Conservation (phyloP, 1,284 basidiomycete species). For the Ceratobasidium sp. region DNA sequence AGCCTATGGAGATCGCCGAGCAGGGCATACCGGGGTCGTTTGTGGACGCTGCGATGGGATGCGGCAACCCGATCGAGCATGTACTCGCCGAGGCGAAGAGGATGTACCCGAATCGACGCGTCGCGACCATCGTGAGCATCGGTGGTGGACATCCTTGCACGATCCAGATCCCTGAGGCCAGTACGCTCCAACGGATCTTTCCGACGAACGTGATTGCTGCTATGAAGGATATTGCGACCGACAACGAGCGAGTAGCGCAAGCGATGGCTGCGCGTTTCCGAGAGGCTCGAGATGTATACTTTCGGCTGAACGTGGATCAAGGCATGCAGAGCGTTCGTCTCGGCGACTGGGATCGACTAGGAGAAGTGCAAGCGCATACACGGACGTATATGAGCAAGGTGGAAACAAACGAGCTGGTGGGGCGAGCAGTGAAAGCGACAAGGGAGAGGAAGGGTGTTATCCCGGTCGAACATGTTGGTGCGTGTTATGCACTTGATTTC, state of each 20-base stretch:
- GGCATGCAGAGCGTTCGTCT: slow-evolving; percentile 22
- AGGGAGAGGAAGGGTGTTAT: not conserved
- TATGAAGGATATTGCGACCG: slow-evolving; percentile 11
- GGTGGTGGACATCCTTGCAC: slow-evolving; percentile 8
- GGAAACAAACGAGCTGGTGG: not conserved
- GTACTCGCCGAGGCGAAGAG: slow-evolving; percentile 23
- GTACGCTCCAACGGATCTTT: not conserved
- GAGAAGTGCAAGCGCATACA: slow-evolving; percentile 18
- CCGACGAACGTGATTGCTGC: not conserved
- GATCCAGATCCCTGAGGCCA: slow-evolving; percentile 3
- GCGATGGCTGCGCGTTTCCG: slow-evolving; percentile 8
- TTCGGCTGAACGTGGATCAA: slow-evolving; percentile 27
- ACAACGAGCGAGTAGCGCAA: slow-evolving; percentile 25
- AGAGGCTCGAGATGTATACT: slow-evolving; percentile 10
- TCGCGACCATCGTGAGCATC: slow-evolving; percentile 30
- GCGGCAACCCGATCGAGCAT: slow-evolving; percentile 38
- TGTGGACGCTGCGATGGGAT: slow-evolving; percentile 36
- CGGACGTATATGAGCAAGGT: slow-evolving; percentile 9
- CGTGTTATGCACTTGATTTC: not conserved
- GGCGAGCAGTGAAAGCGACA: not conserved
- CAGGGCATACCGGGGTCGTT: not conserved
- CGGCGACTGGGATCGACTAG: not conserved
- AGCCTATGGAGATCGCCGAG: slow-evolving; percentile 9
- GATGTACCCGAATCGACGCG: not conserved
- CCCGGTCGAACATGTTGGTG: slow-evolving; percentile 22